Evolutionary conservation across 305 asterid genomes (phyloP), one percentile per base, ranked within the genome.

Genomic region (Fraxinus baroniana): DNA sequence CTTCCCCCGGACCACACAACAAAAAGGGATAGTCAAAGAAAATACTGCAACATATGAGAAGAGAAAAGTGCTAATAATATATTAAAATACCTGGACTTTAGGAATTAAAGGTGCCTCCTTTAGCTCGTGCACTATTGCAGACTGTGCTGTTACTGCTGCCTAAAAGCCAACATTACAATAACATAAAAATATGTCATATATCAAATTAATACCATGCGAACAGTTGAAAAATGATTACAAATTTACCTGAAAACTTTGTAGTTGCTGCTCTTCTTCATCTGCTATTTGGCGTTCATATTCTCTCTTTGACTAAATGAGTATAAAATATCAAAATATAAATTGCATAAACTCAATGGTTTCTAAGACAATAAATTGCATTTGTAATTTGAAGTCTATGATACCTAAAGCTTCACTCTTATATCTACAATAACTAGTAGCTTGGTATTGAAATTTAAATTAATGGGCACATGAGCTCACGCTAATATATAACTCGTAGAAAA

Each of bases 111-210:
- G 91, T 44, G 82, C 78, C 84, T 93, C 97, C 91, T 91, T 90
- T 52, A 89, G 86, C 90, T 91, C 97, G 7, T 86, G 93, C 41
- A 93, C 86, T 83, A 71, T 84, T 46, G 49, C 74, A 57, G 90
- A 86, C 76, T 91, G 96, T 76, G 93, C 95, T 87, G 92, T 95
- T 86, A 94, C 94, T 60, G 97, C 98, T 84, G 90, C 98, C 99
- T 95, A 85, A 68, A 81, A 84, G 57, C 74, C 85, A 82, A 81
- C 24, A 79, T 74, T 33, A 57, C 62, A 80, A 85, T 76, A 74
- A 83, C 41, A 79, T 49, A 64, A 68, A 78, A 55, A 71, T 81
- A 26, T 28, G 62, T 5, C 0, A 2, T 77, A 79, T 46, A 73
- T 52, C 60, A 49, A 71, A 64, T 24, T 82, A 57, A 64, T 18